Percentiles rank a stretch among this genome's conserved stretches.
phyloP scores from a whole-genome alignment of 2,329 filamentous ascomycete genomes.

The Monilinia aucupariae region DNA sequence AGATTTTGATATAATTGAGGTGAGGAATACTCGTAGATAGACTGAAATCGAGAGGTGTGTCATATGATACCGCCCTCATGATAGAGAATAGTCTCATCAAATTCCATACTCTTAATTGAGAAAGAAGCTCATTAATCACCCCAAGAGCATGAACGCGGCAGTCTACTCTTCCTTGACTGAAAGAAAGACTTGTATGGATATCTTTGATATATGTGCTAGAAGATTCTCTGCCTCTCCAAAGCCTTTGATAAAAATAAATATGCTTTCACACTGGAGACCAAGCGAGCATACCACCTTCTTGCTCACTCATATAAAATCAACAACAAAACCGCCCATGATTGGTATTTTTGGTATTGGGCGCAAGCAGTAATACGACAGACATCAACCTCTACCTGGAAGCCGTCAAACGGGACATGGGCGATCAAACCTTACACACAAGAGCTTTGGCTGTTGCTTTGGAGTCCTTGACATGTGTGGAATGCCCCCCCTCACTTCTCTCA shows the following conservation, averaged over 20 bases:
- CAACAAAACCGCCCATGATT: background rate
- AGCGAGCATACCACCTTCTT: background rate
- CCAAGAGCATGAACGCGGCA: too few relatives aligned
- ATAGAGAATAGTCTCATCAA: background rate
- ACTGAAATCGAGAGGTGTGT: too few relatives aligned
- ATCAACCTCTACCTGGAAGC: background rate
- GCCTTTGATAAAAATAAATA: background rate
- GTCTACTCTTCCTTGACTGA: too few relatives aligned
- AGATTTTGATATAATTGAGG: background rate
- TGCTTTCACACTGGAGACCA: background rate
- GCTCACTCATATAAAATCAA: background rate
- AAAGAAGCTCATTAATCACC: background rate
- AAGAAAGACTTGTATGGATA: background rate
- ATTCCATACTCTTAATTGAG: background rate
- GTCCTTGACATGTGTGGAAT: background rate
- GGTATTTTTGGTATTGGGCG: too few relatives aligned
- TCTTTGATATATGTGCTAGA: background rate
- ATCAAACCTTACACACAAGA: background rate
- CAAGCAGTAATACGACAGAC: background rate
- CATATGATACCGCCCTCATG: background rate
- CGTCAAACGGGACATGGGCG: background rate
- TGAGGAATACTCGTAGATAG: background rate
- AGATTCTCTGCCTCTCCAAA: background rate
- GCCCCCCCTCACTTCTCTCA: background rate
- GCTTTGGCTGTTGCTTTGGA: background rate